A percentile compares a stretch with the other conserved stretches of the same genome.
These are phyloP conservation scores for Alternaria triticina DNA, from an alignment of 2,329 filamentous ascomycete genomes.

Conservation along the genomic window DNA sequence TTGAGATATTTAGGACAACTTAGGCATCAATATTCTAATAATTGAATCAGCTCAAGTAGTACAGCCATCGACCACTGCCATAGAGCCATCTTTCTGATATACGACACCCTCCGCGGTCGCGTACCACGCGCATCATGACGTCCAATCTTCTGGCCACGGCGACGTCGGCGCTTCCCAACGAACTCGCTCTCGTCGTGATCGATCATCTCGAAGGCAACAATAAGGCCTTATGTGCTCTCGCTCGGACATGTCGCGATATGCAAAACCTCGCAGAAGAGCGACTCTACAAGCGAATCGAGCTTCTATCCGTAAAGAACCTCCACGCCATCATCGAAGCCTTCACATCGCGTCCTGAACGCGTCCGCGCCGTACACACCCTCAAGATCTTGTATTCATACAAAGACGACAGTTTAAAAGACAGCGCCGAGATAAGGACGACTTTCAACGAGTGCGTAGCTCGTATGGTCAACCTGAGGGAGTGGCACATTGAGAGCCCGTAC, in stretches of 20 bases:
- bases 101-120: not conserved
- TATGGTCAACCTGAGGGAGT: slow-evolving; percentile 41
- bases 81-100: not conserved
- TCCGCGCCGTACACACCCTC: slow-evolving; percentile 38
- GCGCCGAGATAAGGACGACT: slow-evolving; percentile 23
- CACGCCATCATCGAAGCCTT: slow-evolving; percentile 36
- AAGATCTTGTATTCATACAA: slow-evolving; percentile 41
- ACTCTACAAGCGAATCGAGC: slow-evolving; percentile 40
- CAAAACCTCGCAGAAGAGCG: slow-evolving; percentile 41
- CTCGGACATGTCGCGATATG: slow-evolving; percentile 37
- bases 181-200: slow-evolving; percentile 39
- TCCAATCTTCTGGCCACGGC: slow-evolving; percentile 21
- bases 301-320: slow-evolving; percentile 35
- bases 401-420: slow-evolving; percentile 22
- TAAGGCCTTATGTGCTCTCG: slow-evolving; percentile 32
- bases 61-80: too few species aligned
- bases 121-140: slow-evolving; percentile 15
- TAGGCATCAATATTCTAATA: not conserved
- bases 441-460: slow-evolving; percentile 39
- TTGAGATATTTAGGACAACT: not conserved
- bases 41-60: not conserved
- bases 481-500: slow-evolving; percentile 45
- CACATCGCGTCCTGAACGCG: slow-evolving; percentile 28
- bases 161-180: slow-evolving; percentile 28
- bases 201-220: slow-evolving; percentile 34